A percentile compares a stretch with the other conserved stretches of the same genome.
phyloP scores from a whole-genome alignment of 73 alveolate species.

The Chromera velia region DNA sequence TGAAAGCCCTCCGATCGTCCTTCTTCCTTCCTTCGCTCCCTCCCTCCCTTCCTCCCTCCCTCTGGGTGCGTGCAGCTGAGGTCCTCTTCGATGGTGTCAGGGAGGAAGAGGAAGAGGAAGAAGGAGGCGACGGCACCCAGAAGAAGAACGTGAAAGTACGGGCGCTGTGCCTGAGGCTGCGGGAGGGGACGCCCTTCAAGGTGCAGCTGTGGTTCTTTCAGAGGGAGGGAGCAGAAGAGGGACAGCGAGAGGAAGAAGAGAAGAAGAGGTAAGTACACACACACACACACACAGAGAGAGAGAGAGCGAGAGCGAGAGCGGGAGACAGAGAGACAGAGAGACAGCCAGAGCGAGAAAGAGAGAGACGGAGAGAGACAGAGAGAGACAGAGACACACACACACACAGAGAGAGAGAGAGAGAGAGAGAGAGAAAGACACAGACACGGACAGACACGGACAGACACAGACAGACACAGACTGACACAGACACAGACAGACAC shows the following conservation, averaged over 20 bases:
- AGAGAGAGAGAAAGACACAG: too few species aligned
- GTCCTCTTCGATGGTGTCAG: background rate
- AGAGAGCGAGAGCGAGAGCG: too few species aligned
- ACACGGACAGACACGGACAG: too few species aligned
- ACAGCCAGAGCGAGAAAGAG: too few species aligned
- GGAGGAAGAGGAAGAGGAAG: background rate
- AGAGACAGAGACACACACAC: background rate
- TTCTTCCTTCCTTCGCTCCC: constrained; percentile 15
- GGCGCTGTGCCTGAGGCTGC: constrained; percentile 7
- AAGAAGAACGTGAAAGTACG: background rate
- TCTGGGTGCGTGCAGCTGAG: background rate
- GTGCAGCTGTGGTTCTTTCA: background rate
- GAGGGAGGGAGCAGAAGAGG: background rate
- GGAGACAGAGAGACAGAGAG: too few species aligned
- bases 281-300: too few species aligned
- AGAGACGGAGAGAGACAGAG: too few species aligned
- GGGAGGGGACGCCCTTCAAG: background rate
- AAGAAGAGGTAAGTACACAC: too few species aligned
- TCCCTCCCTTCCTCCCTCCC: constrained; percentile 6
- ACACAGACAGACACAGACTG: too few species aligned
- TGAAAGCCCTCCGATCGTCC: background rate
- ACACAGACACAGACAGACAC: background rate
- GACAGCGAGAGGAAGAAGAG: background rate
- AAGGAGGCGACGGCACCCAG: background rate
- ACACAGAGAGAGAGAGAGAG: too few species aligned